phyloP scores from a whole-genome alignment of 352 stramenopile genomes.

The Lagenidium giganteum region DNA sequence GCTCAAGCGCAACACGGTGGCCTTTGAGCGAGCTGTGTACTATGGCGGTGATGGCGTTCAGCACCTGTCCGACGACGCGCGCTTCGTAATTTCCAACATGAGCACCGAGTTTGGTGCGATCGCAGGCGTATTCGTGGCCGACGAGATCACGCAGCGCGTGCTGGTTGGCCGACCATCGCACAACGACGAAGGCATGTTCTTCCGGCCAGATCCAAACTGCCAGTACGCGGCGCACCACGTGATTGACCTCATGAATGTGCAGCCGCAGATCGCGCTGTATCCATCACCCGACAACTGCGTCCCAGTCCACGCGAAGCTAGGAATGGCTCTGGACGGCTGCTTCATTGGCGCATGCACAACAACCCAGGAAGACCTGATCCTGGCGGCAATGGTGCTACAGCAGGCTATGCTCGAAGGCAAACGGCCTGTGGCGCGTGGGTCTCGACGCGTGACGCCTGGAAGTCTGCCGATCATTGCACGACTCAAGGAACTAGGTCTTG shows the following conservation, averaged over 20 bases:
- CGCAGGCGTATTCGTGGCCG: constrained; percentile 56
- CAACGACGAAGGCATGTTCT: constrained; percentile 60
- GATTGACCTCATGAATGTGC: constrained; percentile 43
- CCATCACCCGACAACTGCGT: constrained; percentile 69
- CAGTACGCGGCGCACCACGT: constrained; percentile 57
- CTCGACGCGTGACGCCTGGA: constrained; percentile 54
- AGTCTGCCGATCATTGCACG: constrained; percentile 50
- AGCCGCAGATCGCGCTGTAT: constrained; percentile 50
- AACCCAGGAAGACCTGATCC: constrained; percentile 63
- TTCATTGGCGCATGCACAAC: constrained; percentile 73
- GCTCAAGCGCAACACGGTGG: constrained; percentile 67
- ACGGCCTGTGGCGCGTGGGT: constrained; percentile 25
- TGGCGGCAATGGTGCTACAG: constrained; percentile 55
- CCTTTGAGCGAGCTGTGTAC: constrained; percentile 58
- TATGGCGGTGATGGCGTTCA: constrained; percentile 49
- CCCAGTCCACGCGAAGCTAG: constrained; percentile 39
- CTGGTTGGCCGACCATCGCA: constrained; percentile 33
- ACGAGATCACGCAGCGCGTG: constrained; percentile 55
- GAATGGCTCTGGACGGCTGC: constrained; percentile 61
- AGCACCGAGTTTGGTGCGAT: constrained; percentile 69
- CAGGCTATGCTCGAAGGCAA: constrained; percentile 50
- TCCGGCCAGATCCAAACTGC: constrained; percentile 41
- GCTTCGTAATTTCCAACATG: constrained; percentile 72
- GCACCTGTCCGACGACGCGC: constrained; percentile 53
- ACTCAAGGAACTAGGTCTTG: constrained; percentile 44